Base-by-base conservation (phyloP, 257 asterid species). In the Solanum habrochaites region DNA sequence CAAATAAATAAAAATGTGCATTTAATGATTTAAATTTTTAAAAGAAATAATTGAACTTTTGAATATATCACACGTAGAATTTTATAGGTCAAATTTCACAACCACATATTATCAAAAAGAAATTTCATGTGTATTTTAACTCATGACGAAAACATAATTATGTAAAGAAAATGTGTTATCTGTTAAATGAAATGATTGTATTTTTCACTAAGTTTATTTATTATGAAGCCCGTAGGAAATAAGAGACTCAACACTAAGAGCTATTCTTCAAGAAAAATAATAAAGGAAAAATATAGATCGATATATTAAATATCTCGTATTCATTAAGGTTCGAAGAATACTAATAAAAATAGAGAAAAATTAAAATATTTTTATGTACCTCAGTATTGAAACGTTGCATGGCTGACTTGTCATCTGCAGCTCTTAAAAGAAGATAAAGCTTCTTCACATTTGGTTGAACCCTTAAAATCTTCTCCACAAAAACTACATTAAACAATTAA, bases 381-480 rank as follows among this genome's bases (percentile, higher is more conserved):
- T 95, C 98, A 29, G 37, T 89, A 88, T 93, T 90, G 90, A 96
- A 96, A 58, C 99, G 97, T 58, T 88, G 91, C 82, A 85, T 86
- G 81, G 97, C 98, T 6, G 97, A 89, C 42, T 93, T 92, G 69
- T 88, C 25, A 80, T 96, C 98, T 40, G 91, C 72, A 78, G 98
- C 98, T 89, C 98, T 95, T 83, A 96, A n/a, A 15, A 96, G 98
- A 85, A 96, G 95, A 88, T 94, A 95, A 14, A 96, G 92, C 89
- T 91, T 93, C 93, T 93, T 95, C 88, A 93, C 98, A 90, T 96
- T 92, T 62, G 99, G 99, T 45, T 94, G 98, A 66, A 92, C 94
- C 78, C 99, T 91, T 6, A 96, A 86, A 69, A 96, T 91, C 91
- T 95, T 95, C 96, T 96, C 99, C 14, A 92, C 88, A 29, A 93